Conservation (phyloP, 495 filamentous ascomycete genomes). For the Hypoxylon fragiforme region DNA sequence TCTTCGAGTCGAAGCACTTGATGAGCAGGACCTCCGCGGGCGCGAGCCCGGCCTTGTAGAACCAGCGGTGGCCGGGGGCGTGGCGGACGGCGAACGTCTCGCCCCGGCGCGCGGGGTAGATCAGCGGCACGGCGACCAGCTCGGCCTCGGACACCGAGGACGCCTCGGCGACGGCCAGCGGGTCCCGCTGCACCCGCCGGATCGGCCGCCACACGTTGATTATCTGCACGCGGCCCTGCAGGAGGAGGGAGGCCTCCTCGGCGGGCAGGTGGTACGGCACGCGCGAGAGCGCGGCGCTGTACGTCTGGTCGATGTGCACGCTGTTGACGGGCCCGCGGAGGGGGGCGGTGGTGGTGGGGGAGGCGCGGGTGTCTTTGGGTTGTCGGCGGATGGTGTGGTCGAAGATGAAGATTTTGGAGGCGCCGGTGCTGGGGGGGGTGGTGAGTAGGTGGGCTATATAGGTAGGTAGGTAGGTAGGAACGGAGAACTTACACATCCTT, state of each 20-base stretch:
- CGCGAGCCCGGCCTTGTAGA: constrained; percentile 72
- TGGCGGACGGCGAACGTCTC: constrained; percentile 71
- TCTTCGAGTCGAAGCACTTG: constrained; percentile 73
- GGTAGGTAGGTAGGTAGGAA: neutral
- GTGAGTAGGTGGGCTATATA: neutral
- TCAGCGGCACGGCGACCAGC: constrained; percentile 67
- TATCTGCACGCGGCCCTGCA: constrained; percentile 69
- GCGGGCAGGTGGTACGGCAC: constrained; percentile 63
- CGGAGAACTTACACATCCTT: constrained; percentile 61
- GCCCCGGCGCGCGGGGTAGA: constrained; percentile 73
- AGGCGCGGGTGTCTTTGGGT: constrained; percentile 26
- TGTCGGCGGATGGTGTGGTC: constrained; percentile 75
- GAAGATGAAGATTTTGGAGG: constrained; percentile 69
- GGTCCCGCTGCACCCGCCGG: constrained; percentile 63
- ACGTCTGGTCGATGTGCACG: constrained; percentile 76
- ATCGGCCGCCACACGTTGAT: constrained; percentile 84
- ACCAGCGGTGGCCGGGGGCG: constrained; percentile 65
- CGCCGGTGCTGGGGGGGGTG: constrained; percentile 67
- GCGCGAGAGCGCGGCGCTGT: constrained; percentile 57
- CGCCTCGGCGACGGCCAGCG: constrained; percentile 65
- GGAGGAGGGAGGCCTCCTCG: constrained; percentile 62
- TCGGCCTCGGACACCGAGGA: constrained; percentile 64
- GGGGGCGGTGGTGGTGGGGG: neutral
- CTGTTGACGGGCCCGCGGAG: constrained; percentile 62
- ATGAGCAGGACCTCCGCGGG: constrained; percentile 66